Evolutionary conservation across 768 basidiomycete species (phyloP), one percentile per base, ranked within the genome.

Genomic region (Pulveroboletus sp.): DNA sequence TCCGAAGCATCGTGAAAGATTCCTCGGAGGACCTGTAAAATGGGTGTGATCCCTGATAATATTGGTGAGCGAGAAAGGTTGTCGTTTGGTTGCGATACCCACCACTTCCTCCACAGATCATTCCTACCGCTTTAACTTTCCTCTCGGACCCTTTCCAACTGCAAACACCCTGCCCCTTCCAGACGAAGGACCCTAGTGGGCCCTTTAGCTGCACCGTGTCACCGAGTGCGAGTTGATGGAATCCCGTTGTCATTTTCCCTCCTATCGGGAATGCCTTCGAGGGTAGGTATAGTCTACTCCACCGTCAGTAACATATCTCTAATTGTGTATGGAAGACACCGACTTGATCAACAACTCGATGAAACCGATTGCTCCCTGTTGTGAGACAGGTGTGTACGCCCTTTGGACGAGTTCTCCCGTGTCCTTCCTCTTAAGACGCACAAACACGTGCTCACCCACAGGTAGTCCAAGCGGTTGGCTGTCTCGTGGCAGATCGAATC

Each of bases 71-170:
- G 38, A 29, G 40, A 27, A 17, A 33, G 36, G 29, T 2, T 40
- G n/a, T 23, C 14, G 5, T 33, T 43, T 29, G 6, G 3, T 47
- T 20, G 23, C 6, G 12, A 37, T 19, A 56, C 71, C 31, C 42
- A 72, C 80, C 81, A 33, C 74, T 80, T 16, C 82, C 82, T 9
- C 71, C 82, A 46, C 78, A 82, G 33, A 83, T 68, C 71, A 84
- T 68, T 1, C 78, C 79, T 13, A 84, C 55, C 17, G 77, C 65
- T 20, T 60, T 60, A 16, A 77, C 62, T 12, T 57, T 59, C 17
- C 61, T 60, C 43, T 68, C 55, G 2, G 62, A 47, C 0, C 74
- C 75, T 36, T 69, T 65, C 65, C 74, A 67, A 21, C 50, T 53
- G 12, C 71, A 72, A 9, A 61, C 45, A 0, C 76, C 75, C 11